phyloP scores from a whole-genome alignment of 345 rosid species.

The Salix suchowensis region DNA sequence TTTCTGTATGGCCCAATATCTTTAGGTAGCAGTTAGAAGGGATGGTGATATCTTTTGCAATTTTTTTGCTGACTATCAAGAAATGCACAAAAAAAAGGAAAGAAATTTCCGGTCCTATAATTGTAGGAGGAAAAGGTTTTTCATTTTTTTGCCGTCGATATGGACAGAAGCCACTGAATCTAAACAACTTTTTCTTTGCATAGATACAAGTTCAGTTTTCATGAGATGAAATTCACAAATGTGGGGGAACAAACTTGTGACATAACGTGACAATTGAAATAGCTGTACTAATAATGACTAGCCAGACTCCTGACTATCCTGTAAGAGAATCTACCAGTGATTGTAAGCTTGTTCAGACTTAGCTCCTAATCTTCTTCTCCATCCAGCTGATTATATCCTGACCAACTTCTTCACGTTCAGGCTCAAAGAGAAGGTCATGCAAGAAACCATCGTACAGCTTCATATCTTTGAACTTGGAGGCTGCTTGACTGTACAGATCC shows the following conservation, averaged over 20 bases:
- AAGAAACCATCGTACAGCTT: constrained; percentile 88
- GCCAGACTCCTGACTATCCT: neutral
- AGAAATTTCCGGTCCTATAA: neutral
- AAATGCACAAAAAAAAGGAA: neutral
- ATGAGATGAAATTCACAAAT: neutral
- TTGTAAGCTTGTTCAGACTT: neutral
- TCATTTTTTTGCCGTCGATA: neutral
- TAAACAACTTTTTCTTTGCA: neutral
- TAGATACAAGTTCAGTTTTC: neutral
- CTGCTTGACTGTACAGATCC: constrained; percentile 72
- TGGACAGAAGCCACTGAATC: neutral
- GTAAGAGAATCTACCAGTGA: constrained; percentile 5
- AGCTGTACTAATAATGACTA: neutral
- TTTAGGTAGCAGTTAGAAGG: neutral
- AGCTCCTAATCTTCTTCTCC: constrained; percentile 50
- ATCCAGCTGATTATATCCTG: constrained; percentile 84
- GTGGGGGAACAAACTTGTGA: neutral
- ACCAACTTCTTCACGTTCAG: constrained; percentile 76
- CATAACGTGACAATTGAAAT: neutral
- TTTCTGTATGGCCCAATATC: neutral
- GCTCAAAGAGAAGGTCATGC: constrained; percentile 94
- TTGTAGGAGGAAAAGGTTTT: neutral
- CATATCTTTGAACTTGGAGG: constrained; percentile 73
- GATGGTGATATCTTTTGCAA: neutral
- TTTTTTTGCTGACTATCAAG: neutral